Percentiles rank a stretch among this genome's conserved stretches.
These are phyloP conservation scores for Sedum album DNA, from an alignment of 164 flowering plant species.

Conservation along the genomic window DNA sequence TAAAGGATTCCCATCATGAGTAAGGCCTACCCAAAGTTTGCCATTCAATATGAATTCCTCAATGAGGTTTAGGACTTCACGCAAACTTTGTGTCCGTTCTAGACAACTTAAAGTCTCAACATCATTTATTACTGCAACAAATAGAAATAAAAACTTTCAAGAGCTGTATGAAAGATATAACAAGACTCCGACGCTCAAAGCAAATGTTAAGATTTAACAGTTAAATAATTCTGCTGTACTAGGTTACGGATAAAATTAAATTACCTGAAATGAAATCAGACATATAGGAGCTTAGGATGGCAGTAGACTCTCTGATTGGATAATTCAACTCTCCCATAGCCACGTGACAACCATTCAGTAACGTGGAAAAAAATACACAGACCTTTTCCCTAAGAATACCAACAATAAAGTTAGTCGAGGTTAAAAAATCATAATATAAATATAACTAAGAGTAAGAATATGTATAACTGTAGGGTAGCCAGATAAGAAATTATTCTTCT, in stretches of 20 bases:
- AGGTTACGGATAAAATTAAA: constrained; percentile 8
- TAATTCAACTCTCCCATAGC: not conserved
- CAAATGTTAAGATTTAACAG: not conserved
- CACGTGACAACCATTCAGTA: not conserved
- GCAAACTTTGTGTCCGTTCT: constrained; percentile 26
- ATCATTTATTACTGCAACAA: constrained; percentile 42
- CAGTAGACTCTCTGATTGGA: not conserved
- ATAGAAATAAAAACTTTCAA: constrained; percentile 4
- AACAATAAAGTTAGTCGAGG: not conserved
- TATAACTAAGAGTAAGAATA: not conserved
- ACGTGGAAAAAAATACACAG: not conserved
- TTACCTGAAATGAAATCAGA: not conserved
- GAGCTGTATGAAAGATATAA: constrained; percentile 2
- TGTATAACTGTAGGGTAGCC: too few relatives aligned
- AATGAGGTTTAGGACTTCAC: constrained; percentile 37
- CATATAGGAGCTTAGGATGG: not conserved
- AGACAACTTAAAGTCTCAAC: constrained; percentile 26
- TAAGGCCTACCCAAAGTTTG: constrained; percentile 26
- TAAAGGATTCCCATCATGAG: constrained; percentile 15
- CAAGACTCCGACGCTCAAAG: too few relatives aligned
- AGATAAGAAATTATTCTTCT: not conserved
- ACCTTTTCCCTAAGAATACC: not conserved
- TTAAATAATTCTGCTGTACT: not conserved
- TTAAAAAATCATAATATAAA: not conserved
- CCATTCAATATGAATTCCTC: constrained; percentile 54